These are phyloP conservation scores for Pezicula radicicola DNA, from an alignment of 2,329 filamentous ascomycete genomes.

Conservation along the genomic window DNA sequence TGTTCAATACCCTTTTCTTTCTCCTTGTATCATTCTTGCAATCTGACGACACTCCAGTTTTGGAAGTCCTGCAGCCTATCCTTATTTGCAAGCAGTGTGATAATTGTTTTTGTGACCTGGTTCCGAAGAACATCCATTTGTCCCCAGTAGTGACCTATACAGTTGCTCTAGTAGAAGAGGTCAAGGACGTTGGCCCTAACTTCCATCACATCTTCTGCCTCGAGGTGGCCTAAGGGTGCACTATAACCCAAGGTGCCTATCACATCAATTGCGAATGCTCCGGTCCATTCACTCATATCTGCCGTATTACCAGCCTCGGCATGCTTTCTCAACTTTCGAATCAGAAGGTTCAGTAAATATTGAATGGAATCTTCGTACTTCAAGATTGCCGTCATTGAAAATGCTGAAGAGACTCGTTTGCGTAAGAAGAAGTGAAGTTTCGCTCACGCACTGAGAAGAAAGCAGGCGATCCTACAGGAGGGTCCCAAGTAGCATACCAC, in stretches of 20 bases:
- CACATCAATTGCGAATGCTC: constrained; percentile 33
- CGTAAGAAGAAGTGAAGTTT: constrained; percentile 35
- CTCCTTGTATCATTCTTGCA: background rate
- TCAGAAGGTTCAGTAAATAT: background rate
- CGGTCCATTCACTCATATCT: constrained; percentile 1
- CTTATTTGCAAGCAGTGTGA: background rate
- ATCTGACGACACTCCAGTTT: background rate
- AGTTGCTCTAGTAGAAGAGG: background rate
- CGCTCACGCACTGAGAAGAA: constrained; percentile 35
- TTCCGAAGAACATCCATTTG: too few relatives aligned
- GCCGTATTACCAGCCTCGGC: background rate
- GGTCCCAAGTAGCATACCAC: background rate
- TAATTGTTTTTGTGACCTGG: too few relatives aligned
- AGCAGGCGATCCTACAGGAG: background rate
- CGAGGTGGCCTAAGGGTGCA: constrained; percentile 35
- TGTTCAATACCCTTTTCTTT: too few relatives aligned
- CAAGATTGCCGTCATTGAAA: constrained; percentile 24
- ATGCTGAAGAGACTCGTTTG: constrained; percentile 33
- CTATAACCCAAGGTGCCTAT: constrained; percentile 39
- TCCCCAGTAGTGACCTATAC: too few relatives aligned
- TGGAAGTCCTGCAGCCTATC: background rate
- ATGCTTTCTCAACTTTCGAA: constrained; percentile 2
- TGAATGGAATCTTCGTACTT: constrained; percentile 7
- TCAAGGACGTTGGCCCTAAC: background rate
- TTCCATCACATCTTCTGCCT: constrained; percentile 1